Conservation (phyloP, 176 grass and related monocot genomes). For the Musa schizocarpa region DNA sequence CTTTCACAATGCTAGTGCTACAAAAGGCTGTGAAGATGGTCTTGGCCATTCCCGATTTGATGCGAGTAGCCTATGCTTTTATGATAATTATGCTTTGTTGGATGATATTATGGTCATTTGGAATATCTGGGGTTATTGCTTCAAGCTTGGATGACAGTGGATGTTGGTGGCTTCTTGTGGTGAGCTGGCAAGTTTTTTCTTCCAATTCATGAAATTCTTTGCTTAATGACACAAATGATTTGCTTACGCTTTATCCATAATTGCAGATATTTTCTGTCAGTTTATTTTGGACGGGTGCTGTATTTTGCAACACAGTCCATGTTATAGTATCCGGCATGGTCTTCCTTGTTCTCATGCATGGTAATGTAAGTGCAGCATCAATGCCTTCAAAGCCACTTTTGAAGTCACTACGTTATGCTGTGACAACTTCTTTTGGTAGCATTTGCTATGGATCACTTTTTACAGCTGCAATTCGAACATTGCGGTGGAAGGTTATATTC, state of each 20-base stretch:
- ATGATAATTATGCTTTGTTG: conserved; percentile 80
- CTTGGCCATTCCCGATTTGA: conserved; percentile 63
- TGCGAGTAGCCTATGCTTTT: conserved; percentile 79
- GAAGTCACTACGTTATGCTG: conserved; percentile 65
- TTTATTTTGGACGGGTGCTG: conserved; percentile 96
- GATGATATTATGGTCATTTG: conserved; percentile 94
- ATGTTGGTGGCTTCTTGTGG: conserved; percentile 99
- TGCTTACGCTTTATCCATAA: neutral
- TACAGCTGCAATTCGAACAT: conserved; percentile 89
- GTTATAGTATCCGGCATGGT: conserved; percentile 97
- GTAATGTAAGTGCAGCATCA: conserved; percentile 48
- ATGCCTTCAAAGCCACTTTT: conserved; percentile 83
- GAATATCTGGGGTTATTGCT: conserved; percentile 73
- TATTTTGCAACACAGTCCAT: conserved; percentile 94
- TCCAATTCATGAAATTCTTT: conserved; percentile 14
- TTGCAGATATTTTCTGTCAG: conserved; percentile 82
- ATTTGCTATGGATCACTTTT: conserved; percentile 99
- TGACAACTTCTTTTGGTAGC: conserved; percentile 91
- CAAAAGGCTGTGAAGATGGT: conserved; percentile 91
- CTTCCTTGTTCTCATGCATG: conserved; percentile 93
- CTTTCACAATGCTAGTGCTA: conserved; percentile 93
- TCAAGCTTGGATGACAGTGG: conserved; percentile 60
- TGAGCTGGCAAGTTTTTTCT: conserved; percentile 83
- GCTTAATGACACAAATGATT: neutral
- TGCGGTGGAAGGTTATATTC: conserved; percentile 80